Percentiles rank a stretch among this genome's conserved stretches.
phyloP scores from a whole-genome alignment of 2,329 filamentous ascomycete species.

The Calonectria pseudoturangicola region DNA sequence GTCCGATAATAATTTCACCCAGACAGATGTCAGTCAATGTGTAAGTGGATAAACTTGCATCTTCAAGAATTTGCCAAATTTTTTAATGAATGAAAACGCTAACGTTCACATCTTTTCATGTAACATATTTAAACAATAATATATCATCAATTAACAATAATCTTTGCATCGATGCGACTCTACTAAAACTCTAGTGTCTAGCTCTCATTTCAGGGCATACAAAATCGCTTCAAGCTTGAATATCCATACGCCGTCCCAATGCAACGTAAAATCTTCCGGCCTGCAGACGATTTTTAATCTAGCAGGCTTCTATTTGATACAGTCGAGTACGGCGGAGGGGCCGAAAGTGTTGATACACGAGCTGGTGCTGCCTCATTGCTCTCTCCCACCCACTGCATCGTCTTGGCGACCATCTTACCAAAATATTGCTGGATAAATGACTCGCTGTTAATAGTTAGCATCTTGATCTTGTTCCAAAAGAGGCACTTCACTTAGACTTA shows the following conservation, averaged over 20 bases:
- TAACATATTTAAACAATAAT: background rate
- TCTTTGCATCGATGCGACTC: slow-evolving; percentile 1
- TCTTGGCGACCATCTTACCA: slow-evolving; percentile 77
- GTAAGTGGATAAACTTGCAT: too few relatives aligned
- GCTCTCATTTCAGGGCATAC: slow-evolving; percentile 21
- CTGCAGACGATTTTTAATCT: slow-evolving; percentile 44
- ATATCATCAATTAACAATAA: slow-evolving; percentile 2
- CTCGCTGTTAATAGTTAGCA: slow-evolving; percentile 70
- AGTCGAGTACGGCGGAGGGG: slow-evolving; percentile 36
- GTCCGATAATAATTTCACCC: too few relatives aligned
- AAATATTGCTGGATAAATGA: slow-evolving; percentile 88
- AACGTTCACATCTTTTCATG: background rate
- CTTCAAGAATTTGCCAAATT: too few relatives aligned
- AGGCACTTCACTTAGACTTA: slow-evolving; percentile 60
- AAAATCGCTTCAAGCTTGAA: slow-evolving; percentile 27
- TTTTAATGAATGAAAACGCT: too few relatives aligned
- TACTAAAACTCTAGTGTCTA: slow-evolving; percentile 45
- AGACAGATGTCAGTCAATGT: too few relatives aligned
- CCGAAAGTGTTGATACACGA: slow-evolving; percentile 32
- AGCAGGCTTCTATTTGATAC: slow-evolving; percentile 47
- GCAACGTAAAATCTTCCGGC: slow-evolving; percentile 45
- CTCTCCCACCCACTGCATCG: slow-evolving; percentile 60
- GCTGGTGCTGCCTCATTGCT: slow-evolving; percentile 30
- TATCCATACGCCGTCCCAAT: slow-evolving; percentile 30
- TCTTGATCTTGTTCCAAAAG: slow-evolving; percentile 12